A percentile compares a stretch with the other conserved stretches of the same genome.
These are phyloP conservation scores for Tetrastigma voinierianum DNA, from an alignment of 164 flowering plant species.

Conservation along the genomic window DNA sequence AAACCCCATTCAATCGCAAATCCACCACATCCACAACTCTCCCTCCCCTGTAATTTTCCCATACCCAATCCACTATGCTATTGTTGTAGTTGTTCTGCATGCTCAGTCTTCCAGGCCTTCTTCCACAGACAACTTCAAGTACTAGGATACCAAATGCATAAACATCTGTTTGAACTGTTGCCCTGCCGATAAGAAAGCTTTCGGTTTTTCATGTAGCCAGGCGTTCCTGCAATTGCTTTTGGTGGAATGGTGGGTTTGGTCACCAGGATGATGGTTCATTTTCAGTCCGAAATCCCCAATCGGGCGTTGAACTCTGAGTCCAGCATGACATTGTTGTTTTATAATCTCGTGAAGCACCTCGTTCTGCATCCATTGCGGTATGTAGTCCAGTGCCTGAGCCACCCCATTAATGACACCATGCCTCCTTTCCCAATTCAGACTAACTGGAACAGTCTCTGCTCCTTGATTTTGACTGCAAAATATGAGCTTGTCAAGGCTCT, in stretches of 20 bases:
- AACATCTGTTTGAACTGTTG: slow-evolving; percentile 38
- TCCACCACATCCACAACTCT: no score
- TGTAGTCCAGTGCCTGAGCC: slow-evolving; percentile 48
- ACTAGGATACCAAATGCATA: slow-evolving; percentile 53
- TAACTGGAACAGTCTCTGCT: neutral
- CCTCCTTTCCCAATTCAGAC: slow-evolving; percentile 47
- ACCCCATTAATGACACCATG: slow-evolving; percentile 38
- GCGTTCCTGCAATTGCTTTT: slow-evolving; percentile 45
- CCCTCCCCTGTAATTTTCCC: no score
- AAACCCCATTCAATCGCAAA: no score
- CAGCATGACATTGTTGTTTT: slow-evolving; percentile 49
- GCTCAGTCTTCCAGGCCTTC: no score
- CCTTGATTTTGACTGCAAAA: slow-evolving; percentile 14
- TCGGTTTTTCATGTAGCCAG: slow-evolving; percentile 55
- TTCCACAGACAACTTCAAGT: no score
- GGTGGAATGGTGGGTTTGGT: slow-evolving; percentile 36
- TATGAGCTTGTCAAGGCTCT: no score
- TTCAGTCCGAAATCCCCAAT: slow-evolving; percentile 50
- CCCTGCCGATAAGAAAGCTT: slow-evolving; percentile 33
- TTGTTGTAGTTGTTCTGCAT: no score
- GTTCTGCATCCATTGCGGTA: slow-evolving; percentile 38
- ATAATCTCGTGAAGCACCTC: slow-evolving; percentile 45
- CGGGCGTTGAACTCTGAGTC: slow-evolving; percentile 35
- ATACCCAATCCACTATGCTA: no score
- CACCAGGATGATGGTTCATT: slow-evolving; percentile 21